Conservation (phyloP, 148 eudicot species). For the Fagopyrum esculentum region DNA sequence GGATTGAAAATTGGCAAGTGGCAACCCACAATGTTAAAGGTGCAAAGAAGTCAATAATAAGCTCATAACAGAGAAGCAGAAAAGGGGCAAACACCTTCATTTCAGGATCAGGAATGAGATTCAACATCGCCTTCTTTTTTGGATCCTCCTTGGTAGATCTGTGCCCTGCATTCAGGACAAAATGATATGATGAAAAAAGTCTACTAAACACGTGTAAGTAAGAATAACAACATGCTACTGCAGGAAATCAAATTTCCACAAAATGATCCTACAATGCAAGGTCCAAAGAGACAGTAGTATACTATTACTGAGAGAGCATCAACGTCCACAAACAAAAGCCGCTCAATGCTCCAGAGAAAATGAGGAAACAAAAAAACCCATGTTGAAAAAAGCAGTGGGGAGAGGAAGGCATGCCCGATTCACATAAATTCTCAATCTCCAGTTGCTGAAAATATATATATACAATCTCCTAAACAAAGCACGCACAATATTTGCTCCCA, state of each 20-base stretch:
- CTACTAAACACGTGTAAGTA: slow-evolving; percentile 1
- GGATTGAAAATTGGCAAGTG: neutral
- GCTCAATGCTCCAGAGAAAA: neutral
- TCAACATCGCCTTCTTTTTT: slow-evolving; percentile 59
- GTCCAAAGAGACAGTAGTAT: neutral
- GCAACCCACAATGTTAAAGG: neutral
- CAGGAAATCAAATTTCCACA: neutral
- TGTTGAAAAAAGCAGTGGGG: neutral
- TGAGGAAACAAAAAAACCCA: neutral
- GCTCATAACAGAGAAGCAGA: neutral
- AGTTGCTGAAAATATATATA: neutral
- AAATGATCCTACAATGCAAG: neutral
- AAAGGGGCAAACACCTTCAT: slow-evolving; percentile 24
- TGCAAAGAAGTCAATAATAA: neutral
- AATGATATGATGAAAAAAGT: neutral
- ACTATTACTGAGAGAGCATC: neutral
- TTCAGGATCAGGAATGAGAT: slow-evolving; percentile 38
- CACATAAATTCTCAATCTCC: neutral
- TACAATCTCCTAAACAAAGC: neutral
- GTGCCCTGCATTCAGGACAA: slow-evolving; percentile 33
- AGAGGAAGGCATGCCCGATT: neutral
- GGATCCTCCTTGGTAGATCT: slow-evolving; percentile 55
- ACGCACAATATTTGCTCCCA: neutral
- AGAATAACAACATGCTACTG: neutral
- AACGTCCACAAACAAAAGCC: neutral